Conservation (phyloP, 2,329 filamentous ascomycete genomes). For the Alternaria conjuncta region DNA sequence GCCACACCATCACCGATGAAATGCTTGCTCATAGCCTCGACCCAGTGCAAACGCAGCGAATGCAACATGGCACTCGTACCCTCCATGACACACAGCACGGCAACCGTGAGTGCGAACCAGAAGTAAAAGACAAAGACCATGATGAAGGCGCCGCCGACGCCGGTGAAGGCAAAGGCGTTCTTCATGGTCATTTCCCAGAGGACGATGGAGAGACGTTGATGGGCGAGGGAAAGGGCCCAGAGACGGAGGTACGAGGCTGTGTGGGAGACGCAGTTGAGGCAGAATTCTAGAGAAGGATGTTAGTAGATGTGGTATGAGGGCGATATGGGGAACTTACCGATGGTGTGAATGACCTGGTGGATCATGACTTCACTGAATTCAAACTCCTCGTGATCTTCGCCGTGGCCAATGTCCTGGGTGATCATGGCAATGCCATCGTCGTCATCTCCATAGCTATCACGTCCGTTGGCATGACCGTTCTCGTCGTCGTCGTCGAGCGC, state of each 20-base stretch:
- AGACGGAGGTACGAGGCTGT: conserved; percentile 98
- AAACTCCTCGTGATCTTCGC: conserved; percentile 92
- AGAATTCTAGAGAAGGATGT: conserved; percentile 75
- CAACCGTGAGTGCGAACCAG: conserved; percentile 86
- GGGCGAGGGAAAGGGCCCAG: conserved; percentile 94
- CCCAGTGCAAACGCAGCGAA: conserved; percentile 90
- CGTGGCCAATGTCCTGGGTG: conserved; percentile 74
- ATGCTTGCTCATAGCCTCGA: conserved; percentile 97
- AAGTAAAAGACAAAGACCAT: conserved; percentile 82
- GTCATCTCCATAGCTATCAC: conserved; percentile 75
- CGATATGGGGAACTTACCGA: conserved; percentile 67
- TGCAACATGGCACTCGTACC: conserved; percentile 96
- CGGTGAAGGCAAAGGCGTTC: conserved; percentile 71
- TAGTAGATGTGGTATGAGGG: conserved; percentile 17
- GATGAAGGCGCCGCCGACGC: conserved; percentile 75
- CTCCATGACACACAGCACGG: conserved; percentile 91
- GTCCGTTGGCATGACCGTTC: conserved; percentile 62
- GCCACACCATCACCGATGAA: conserved; percentile 87
- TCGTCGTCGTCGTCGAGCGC: conserved; percentile 90
- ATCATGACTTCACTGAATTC: conserved; percentile 98
- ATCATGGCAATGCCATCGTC: conserved; percentile 87
- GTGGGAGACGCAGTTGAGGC: conserved; percentile 97
- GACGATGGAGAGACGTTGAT: conserved; percentile 96
- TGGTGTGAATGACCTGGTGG: conserved; percentile 98
- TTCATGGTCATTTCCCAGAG: conserved; percentile 96